phyloP scores from a whole-genome alignment of 1,139 yeast genomes.

The Spathaspora sp. region DNA sequence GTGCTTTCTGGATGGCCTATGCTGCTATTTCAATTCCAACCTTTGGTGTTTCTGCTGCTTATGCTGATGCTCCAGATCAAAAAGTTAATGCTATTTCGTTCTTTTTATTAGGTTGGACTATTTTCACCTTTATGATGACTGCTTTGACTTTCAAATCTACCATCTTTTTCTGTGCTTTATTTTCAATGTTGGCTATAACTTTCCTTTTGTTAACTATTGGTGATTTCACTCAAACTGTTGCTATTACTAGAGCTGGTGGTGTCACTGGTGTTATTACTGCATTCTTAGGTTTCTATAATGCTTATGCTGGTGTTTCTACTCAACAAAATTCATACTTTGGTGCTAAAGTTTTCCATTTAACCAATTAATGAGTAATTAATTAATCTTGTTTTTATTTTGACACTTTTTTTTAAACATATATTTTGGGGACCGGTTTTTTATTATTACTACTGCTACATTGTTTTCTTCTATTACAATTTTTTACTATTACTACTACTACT shows the following conservation, averaged over 20 bases:
- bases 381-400: no score
- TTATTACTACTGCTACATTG: no score
- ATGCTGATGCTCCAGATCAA: slow-evolving; percentile 41
- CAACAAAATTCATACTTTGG: slow-evolving; percentile 28
- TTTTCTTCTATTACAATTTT: no score
- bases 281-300: slow-evolving; percentile 60
- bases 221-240: slow-evolving; percentile 46
- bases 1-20: slow-evolving; percentile 74
- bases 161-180: slow-evolving; percentile 54
- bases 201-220: slow-evolving; percentile 59
- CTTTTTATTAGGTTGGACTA: slow-evolving; percentile 64
- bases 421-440: no score
- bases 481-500: no score
- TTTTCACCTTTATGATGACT: slow-evolving; percentile 59
- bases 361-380: slow-evolving; percentile 12
- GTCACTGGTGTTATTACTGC: slow-evolving; percentile 63
- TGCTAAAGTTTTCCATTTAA: slow-evolving; percentile 35
- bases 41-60: slow-evolving; percentile 56
- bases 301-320: slow-evolving; percentile 32
- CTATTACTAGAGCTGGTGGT: slow-evolving; percentile 66
- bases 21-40: slow-evolving; percentile 56
- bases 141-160: slow-evolving; percentile 65
- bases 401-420: no score
- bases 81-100: slow-evolving; percentile 56
- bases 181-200: slow-evolving; percentile 54